A percentile compares a stretch with the other conserved stretches of the same genome.
phyloP scores from a whole-genome alignment of 2,329 filamentous ascomycete species.

The Beauveria sp. region DNA sequence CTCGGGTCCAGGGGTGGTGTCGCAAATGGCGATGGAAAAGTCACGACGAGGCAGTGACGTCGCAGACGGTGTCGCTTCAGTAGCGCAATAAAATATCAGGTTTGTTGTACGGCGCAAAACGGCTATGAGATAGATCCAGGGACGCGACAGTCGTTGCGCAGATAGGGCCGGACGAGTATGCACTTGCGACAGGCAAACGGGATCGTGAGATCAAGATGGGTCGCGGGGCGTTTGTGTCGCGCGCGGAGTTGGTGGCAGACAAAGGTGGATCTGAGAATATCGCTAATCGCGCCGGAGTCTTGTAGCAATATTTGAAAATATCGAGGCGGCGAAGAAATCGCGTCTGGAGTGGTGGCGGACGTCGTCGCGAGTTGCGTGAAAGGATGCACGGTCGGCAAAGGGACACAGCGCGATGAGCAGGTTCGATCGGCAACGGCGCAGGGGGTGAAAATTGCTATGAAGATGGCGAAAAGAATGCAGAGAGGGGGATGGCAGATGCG shows the following conservation, averaged over 20 bases:
- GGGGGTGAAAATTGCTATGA: not conserved
- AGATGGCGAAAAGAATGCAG: not conserved
- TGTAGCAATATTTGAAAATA: not conserved
- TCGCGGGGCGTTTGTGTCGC: not conserved
- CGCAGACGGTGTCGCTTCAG: not conserved
- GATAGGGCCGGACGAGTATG: not conserved
- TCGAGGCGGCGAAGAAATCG: not conserved
- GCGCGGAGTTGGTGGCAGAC: not conserved
- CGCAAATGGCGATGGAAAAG: not conserved
- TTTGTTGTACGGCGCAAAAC: not conserved
- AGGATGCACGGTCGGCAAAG: slow-evolving; percentile 1
- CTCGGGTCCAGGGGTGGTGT: not conserved
- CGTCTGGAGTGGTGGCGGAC: not conserved
- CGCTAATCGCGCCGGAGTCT: not conserved
- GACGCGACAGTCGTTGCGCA: not conserved
- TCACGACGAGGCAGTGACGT: not conserved
- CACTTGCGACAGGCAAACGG: slow-evolving; percentile 5
- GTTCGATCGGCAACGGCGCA: not conserved
- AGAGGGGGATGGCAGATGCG: not conserved
- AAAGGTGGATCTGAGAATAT: no score
- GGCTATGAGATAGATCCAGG: not conserved
- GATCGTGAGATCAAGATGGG: not conserved
- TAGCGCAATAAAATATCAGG: not conserved
- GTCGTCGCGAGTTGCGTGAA: not conserved
- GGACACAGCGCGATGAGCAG: not conserved